Evolutionary conservation across 129 eudicot genomes (phyloP).

Genomic region (Smallanthus sonchifolius): DNA sequence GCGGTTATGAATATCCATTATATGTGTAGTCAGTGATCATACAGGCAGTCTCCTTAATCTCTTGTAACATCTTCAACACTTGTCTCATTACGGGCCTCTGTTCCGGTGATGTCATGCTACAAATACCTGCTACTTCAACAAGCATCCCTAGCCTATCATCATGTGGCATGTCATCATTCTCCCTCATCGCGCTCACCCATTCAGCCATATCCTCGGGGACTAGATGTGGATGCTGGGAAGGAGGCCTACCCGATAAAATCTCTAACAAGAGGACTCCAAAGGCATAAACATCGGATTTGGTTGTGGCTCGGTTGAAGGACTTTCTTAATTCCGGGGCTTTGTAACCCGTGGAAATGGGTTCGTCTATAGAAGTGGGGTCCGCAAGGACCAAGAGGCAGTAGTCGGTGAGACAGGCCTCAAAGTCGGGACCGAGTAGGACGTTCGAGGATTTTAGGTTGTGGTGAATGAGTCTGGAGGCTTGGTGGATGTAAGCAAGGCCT

Average conservation of each 20-base stretch:
- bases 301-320: slow-evolving; percentile 41
- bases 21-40: slow-evolving; percentile 21
- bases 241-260: slow-evolving; percentile 78
- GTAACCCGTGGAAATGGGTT: slow-evolving; percentile 48
- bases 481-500: slow-evolving; percentile 91
- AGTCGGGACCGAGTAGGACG: slow-evolving; percentile 75
- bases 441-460: slow-evolving; percentile 89
- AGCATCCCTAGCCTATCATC: slow-evolving; percentile 68
- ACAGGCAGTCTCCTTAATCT: slow-evolving; percentile 67
- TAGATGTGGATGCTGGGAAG: slow-evolving; percentile 74
- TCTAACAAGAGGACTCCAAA: slow-evolving; percentile 77
- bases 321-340: slow-evolving; percentile 74
- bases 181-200: slow-evolving; percentile 87
- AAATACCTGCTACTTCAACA: slow-evolving; percentile 68
- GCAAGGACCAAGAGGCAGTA: slow-evolving; percentile 66
- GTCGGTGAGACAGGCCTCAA: slow-evolving; percentile 88
- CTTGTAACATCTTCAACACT: slow-evolving; percentile 75
- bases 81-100: slow-evolving; percentile 91
- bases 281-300: slow-evolving; percentile 75
- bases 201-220: slow-evolving; percentile 66
- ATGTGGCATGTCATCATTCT: slow-evolving; percentile 48
- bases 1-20: slow-evolving; percentile 35
- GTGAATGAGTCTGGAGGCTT: slow-evolving; percentile 67
- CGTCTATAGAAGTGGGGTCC: slow-evolving; percentile 43
- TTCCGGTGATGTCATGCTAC: slow-evolving; percentile 81